Evolutionary conservation across 129 eudicot genomes (phyloP).

Genomic region (Glebionis coronaria): DNA sequence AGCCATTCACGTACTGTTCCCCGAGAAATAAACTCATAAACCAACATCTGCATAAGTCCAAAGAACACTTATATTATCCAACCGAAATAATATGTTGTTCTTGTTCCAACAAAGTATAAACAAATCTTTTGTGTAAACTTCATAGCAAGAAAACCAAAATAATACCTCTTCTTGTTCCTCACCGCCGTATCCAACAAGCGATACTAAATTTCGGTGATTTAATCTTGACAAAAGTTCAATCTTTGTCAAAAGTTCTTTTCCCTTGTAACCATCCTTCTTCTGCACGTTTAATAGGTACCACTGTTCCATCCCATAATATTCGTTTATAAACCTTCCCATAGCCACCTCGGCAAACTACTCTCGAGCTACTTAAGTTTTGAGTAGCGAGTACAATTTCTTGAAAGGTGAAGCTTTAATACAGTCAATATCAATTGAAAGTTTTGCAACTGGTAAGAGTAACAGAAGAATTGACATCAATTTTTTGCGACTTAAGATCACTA

Average conservation of each 20-base stretch:
- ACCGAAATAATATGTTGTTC: neutral
- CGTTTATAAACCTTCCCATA: conserved; percentile 46
- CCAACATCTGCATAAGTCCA: conserved; percentile 60
- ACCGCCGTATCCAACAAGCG: conserved; percentile 79
- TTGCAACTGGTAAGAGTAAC: conserved; percentile 49
- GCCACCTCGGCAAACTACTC: conserved; percentile 72
- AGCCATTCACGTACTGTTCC: conserved; percentile 79
- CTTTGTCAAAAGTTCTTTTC: conserved; percentile 77
- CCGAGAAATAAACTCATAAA: conserved; percentile 81
- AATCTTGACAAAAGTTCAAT: conserved; percentile 74
- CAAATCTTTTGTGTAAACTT: neutral
- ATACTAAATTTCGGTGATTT: conserved; percentile 82
- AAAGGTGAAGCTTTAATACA: too few relatives aligned
- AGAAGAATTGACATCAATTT: neutral
- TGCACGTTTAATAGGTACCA: conserved; percentile 14
- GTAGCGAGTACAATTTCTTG: too few relatives aligned
- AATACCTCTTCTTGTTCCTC: conserved; percentile 77
- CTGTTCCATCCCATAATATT: conserved; percentile 38
- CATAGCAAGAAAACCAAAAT: neutral
- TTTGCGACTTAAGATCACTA: too few relatives aligned
- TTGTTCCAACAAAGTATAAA: neutral
- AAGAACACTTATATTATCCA: neutral
- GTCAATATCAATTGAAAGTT: too few relatives aligned
- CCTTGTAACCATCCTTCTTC: conserved; percentile 39
- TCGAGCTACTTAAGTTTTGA: too few relatives aligned